Conservation (phyloP, 2,329 filamentous ascomycete species). For the Mariannaea sp. region DNA sequence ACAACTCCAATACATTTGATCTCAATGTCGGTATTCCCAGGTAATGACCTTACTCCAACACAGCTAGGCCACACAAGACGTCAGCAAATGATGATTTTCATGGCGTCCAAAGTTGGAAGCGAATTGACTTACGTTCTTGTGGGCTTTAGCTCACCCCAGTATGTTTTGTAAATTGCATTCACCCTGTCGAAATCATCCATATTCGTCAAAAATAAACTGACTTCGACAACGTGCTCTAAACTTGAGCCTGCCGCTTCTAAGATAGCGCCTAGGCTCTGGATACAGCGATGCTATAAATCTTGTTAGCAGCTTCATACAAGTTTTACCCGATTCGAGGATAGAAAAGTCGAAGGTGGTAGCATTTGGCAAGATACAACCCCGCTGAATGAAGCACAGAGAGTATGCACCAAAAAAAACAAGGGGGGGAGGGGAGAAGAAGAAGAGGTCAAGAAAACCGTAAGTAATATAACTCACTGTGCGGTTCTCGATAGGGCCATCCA, state of each 20-base stretch:
- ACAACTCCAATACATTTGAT: conserved; percentile 4
- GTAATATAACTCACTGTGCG: conserved; percentile 62
- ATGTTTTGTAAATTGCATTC: conserved; percentile 64
- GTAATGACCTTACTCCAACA: not conserved
- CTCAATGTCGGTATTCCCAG: conserved; percentile 3
- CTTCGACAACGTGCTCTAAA: conserved; percentile 68
- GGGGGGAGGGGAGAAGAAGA: not conserved
- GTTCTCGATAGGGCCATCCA: conserved; percentile 65
- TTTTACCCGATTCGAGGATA: too few relatives aligned
- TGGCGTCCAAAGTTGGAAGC: not conserved
- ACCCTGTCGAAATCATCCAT: conserved; percentile 74
- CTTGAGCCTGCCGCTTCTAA: conserved; percentile 67
- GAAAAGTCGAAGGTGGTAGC: too few relatives aligned
- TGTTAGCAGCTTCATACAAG: not conserved
- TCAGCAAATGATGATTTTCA: not conserved
- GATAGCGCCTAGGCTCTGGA: conserved; percentile 69
- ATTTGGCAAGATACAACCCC: too few relatives aligned
- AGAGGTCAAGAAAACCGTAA: too few relatives aligned
- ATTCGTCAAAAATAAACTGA: conserved; percentile 70
- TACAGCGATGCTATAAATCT: conserved; percentile 56
- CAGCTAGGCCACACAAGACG: not conserved
- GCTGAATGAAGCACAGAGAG: conserved; percentile 1
- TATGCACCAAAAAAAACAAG: not conserved
- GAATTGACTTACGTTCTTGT: conserved; percentile 3
- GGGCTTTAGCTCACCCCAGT: conserved; percentile 8